phyloP scores from a whole-genome alignment of 257 asterid genomes.

The Rubia yunnanensis region DNA sequence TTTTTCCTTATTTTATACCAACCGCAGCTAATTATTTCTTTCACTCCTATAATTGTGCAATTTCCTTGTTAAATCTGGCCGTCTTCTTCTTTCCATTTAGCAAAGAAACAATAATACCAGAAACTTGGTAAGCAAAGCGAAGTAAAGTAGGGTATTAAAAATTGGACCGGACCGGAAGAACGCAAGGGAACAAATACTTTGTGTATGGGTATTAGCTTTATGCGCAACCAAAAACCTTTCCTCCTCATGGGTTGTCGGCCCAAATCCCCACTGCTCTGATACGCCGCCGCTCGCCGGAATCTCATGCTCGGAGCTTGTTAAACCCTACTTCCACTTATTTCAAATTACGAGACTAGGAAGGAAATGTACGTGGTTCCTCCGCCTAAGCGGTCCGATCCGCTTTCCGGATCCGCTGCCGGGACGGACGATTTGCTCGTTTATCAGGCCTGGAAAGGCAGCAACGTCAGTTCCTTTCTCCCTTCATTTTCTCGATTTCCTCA shows the following conservation, averaged over 20 bases:
- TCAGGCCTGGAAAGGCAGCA: constrained; percentile 97
- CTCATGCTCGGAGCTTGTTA: constrained; percentile 11
- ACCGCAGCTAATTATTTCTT: no score
- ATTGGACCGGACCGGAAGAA: constrained; percentile 1
- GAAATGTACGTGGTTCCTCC: constrained; percentile 87
- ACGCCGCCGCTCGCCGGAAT: constrained; percentile 23
- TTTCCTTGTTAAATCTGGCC: no score
- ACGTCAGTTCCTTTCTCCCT: constrained; percentile 36
- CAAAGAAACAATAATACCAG: no score
- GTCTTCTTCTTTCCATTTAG: no score
- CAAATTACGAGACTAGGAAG: no score
- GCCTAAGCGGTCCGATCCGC: constrained; percentile 64
- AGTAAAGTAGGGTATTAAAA: background rate
- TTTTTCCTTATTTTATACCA: no score
- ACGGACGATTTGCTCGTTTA: constrained; percentile 63
- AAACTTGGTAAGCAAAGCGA: no score
- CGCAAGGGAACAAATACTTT: background rate
- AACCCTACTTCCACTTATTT: constrained; percentile 13
- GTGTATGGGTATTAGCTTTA: background rate
- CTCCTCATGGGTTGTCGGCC: constrained; percentile 49
- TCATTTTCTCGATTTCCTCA: background rate
- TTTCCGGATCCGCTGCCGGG: constrained; percentile 58
- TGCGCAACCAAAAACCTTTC: constrained; percentile 31
- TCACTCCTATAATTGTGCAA: no score
- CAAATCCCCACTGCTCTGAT: constrained; percentile 16